Conservation (phyloP, 2,329 filamentous ascomycete genomes). For the Monosporascus sp. region DNA sequence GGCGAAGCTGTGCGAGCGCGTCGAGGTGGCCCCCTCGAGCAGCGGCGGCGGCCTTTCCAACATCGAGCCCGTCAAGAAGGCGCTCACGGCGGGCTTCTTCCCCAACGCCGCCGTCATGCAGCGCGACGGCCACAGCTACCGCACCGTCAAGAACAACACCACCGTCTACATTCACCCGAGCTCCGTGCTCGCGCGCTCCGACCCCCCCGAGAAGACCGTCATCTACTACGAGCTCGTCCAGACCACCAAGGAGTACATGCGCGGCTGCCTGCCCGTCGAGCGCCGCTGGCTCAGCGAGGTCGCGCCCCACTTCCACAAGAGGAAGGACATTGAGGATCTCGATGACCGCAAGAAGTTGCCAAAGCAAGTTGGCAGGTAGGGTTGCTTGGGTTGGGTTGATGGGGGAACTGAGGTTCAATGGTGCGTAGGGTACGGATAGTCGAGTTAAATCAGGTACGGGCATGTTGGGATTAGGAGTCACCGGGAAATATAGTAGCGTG, state of each 20-base stretch:
- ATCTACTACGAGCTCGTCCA: constrained; percentile 81
- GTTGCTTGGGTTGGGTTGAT: too few species aligned
- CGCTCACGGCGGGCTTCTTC: constrained; percentile 90
- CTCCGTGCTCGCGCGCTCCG: constrained; percentile 70
- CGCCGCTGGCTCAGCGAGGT: constrained; percentile 81
- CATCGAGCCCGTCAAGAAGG: constrained; percentile 74
- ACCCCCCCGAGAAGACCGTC: constrained; percentile 74
- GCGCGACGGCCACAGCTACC: constrained; percentile 78
- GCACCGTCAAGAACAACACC: constrained; percentile 85
- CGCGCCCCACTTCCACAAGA: constrained; percentile 92
- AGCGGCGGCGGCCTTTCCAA: constrained; percentile 59
- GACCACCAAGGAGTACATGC: constrained; percentile 89
- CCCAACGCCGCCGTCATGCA: constrained; percentile 83
- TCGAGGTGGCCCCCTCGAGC: constrained; percentile 71
- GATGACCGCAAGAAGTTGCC: constrained; percentile 72
- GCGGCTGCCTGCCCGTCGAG: constrained; percentile 79
- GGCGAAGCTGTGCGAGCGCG: constrained; percentile 84
- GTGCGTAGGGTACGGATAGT: too few species aligned
- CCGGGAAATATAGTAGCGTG: too few species aligned
- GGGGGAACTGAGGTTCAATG: too few species aligned
- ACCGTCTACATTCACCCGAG: constrained; percentile 90
- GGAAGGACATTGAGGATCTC: constrained; percentile 77
- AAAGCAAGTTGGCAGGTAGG: constrained; percentile 33
- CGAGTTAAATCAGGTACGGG: too few species aligned
- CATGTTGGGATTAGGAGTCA: too few species aligned